Conservation (phyloP, 1,284 basidiomycete species). For the Apiotrichum montevideense region DNA sequence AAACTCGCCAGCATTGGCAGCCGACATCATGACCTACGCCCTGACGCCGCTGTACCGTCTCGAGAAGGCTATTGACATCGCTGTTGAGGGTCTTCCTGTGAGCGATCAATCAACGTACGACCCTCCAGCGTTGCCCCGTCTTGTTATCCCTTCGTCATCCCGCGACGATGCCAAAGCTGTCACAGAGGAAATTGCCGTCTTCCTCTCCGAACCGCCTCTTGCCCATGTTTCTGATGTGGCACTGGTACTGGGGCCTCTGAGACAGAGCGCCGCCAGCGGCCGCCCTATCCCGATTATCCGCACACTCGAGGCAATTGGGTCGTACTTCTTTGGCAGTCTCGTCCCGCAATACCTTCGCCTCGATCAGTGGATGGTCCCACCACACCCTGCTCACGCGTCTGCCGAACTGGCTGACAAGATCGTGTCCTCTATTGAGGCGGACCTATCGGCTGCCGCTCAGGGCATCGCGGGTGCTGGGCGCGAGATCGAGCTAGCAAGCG, state of each 20-base stretch:
- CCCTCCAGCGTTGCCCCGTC: conserved; percentile 7
- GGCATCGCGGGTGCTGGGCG: background rate
- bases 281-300: conserved; percentile 20
- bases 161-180: background rate
- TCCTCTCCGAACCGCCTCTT: conserved; percentile 10
- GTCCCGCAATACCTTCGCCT: conserved; percentile 3
- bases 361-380: conserved; percentile 13
- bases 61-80: background rate
- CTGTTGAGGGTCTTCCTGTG: conserved; percentile 1
- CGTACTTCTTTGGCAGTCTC: conserved; percentile 15
- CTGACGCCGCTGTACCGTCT: conserved; percentile 2
- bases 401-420: conserved; percentile 1
- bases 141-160: background rate
- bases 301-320: conserved; percentile 20
- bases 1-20: background rate
- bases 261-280: conserved; percentile 14
- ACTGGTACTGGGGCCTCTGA: conserved; percentile 15
- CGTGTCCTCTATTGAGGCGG: background rate
- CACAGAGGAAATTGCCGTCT: background rate
- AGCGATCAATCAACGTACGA: conserved; percentile 10
- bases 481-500: background rate
- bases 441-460: background rate
- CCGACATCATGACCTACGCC: background rate
- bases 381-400: background rate
- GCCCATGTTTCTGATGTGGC: conserved; percentile 3